Percentiles rank a stretch among this genome's conserved stretches.
Conservation (phyloP, 2,329 filamentous ascomycete genomes). For the Stromatinia cepivora region DNA sequence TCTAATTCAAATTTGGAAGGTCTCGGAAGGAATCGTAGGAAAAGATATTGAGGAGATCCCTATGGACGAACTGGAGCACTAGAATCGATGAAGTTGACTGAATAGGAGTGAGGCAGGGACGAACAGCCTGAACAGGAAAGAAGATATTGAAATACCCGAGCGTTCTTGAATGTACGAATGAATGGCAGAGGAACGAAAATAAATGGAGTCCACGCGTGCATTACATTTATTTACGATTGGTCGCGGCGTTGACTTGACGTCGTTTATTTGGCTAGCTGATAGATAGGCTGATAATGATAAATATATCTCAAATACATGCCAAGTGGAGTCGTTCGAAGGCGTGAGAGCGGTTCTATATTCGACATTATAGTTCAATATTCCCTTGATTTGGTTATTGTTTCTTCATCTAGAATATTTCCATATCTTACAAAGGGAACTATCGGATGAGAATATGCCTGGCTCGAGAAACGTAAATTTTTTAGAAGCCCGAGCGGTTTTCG, state of each 20-base stretch:
- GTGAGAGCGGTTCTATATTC: background rate
- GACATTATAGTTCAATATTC: too few relatives aligned
- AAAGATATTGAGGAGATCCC: slow-evolving; percentile 74
- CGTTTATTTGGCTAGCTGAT: background rate
- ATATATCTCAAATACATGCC: background rate
- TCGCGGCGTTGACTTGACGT: slow-evolving; percentile 10
- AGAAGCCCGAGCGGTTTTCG: too few relatives aligned
- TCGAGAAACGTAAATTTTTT: too few relatives aligned
- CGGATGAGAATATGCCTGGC: too few relatives aligned
- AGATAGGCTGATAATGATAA: slow-evolving; percentile 10
- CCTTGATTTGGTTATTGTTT: background rate
- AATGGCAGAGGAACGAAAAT: background rate
- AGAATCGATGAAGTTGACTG: slow-evolving; percentile 2
- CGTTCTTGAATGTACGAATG: slow-evolving; percentile 8
- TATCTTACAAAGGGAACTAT: too few relatives aligned
- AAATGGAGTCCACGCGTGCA: slow-evolving; percentile 9
- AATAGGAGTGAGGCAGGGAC: background rate
- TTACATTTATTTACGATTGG: background rate
- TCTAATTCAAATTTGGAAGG: slow-evolving; percentile 91
- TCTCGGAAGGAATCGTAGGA: slow-evolving; percentile 77
- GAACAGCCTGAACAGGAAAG: background rate
- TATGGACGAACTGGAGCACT: slow-evolving; percentile 73
- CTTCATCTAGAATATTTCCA: background rate
- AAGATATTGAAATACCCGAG: slow-evolving; percentile 16
- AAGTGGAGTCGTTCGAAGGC: too few relatives aligned